Conservation (phyloP, 208 protist species). For the Leishmania turanica region DNA sequence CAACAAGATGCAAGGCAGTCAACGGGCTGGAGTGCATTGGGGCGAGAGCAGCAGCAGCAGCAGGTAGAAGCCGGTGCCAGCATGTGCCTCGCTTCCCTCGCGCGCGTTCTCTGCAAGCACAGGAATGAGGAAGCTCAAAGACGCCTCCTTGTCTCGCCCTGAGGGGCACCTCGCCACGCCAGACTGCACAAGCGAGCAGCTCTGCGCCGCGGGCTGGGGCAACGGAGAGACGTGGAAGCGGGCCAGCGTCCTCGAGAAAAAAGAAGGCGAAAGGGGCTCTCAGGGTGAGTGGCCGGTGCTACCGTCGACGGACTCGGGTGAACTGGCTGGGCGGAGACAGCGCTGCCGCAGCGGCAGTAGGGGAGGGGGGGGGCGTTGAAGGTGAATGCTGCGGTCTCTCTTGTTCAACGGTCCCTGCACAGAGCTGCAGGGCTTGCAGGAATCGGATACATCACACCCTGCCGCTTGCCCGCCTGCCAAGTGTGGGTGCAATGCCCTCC, state of each 20-base stretch:
- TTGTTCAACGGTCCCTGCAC: not conserved
- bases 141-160: not conserved
- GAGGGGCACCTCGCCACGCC: not conserved
- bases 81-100: not conserved
- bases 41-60: not conserved
- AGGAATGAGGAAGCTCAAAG: not conserved
- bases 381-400: not conserved
- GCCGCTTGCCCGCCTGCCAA: not conserved
- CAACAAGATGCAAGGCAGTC: not conserved
- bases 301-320: not conserved
- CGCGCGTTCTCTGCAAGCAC: not conserved
- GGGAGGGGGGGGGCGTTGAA: not conserved
- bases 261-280: not conserved
- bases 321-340: not conserved
- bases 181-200: not conserved
- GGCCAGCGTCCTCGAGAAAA: not conserved
- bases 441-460: not conserved
- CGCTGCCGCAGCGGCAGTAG: not conserved
- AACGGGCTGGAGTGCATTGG: not conserved
- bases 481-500: not conserved
- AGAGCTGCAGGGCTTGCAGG: not conserved
- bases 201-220: not conserved
- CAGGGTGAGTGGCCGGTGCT: not conserved
- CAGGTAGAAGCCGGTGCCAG: not conserved
- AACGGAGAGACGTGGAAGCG: not conserved